phyloP scores from a whole-genome alignment of 306 rosid species.

The Nissolia schottii region DNA sequence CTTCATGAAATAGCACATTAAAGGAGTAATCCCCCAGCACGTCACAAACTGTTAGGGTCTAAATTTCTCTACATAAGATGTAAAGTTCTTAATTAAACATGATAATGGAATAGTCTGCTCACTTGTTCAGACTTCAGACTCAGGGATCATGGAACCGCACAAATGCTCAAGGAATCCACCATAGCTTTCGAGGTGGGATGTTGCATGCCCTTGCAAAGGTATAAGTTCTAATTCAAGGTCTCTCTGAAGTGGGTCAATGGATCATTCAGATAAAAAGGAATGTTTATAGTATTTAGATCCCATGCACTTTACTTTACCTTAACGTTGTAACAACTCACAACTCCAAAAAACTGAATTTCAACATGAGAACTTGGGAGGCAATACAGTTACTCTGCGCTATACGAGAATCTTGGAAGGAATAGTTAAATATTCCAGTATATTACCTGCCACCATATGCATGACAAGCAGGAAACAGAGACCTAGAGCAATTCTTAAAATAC shows the following conservation, averaged over 20 bases:
- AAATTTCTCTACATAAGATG: no score
- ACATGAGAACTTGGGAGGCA: background rate
- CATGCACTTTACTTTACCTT: background rate
- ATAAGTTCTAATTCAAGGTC: background rate
- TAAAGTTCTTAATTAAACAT: no score
- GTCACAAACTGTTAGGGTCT: no score
- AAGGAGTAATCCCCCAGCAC: no score
- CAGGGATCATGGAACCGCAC: no score
- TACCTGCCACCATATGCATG: background rate
- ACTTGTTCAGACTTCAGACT: no score
- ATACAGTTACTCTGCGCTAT: background rate
- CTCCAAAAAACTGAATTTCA: background rate
- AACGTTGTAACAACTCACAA: background rate
- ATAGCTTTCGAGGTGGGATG: background rate
- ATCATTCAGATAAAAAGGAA: background rate
- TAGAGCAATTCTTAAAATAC: background rate
- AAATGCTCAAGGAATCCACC: background rate
- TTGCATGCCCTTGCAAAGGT: background rate
- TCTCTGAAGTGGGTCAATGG: background rate
- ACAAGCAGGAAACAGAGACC: background rate
- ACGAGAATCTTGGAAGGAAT: background rate
- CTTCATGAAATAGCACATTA: no score
- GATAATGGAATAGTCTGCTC: no score
- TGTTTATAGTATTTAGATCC: background rate
- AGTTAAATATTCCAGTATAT: background rate